Percentiles rank a stretch among this genome's conserved stretches.
These are phyloP conservation scores for Ramaria rubella DNA, from an alignment of 768 basidiomycete genomes.

Conservation along the genomic window DNA sequence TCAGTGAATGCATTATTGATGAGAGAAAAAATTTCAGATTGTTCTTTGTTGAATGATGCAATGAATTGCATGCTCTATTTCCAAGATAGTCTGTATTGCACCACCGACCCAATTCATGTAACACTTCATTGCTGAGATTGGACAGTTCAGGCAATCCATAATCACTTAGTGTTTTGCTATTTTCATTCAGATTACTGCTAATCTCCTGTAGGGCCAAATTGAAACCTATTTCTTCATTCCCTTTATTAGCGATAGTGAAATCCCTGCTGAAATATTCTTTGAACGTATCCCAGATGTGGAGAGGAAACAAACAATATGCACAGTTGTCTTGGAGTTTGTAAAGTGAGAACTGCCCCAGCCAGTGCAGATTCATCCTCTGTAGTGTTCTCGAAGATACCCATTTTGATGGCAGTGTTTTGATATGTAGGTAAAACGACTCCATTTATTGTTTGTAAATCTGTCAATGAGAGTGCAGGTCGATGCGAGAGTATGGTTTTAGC, in stretches of 20 bases:
- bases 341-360: conserved; percentile 26
- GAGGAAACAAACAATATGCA: conserved; percentile 32
- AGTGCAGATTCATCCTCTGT: conserved; percentile 27
- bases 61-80: conserved; percentile 11
- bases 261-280: conserved; percentile 19
- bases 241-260: conserved; percentile 14
- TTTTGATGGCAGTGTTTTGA: conserved; percentile 21
- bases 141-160: conserved; percentile 28
- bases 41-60: conserved; percentile 19
- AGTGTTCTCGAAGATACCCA: conserved; percentile 20
- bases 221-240: conserved; percentile 16
- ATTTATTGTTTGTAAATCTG: conserved; percentile 20
- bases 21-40: conserved; percentile 18
- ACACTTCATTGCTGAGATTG: conserved; percentile 21
- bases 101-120: conserved; percentile 23
- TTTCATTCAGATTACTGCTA: conserved; percentile 18
- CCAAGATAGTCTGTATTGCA: conserved; percentile 8
- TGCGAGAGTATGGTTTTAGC: conserved; percentile 24
- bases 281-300: conserved; percentile 25
- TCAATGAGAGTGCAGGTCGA: conserved; percentile 14
- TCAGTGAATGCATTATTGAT: conserved; percentile 15
- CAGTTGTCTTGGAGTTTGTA: conserved; percentile 31
- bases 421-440: conserved; percentile 13
- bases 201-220: conserved; percentile 22
- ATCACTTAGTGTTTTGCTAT: conserved; percentile 20